Conservation (phyloP, 345 rosid species). For the Eucalyptus regnans region DNA sequence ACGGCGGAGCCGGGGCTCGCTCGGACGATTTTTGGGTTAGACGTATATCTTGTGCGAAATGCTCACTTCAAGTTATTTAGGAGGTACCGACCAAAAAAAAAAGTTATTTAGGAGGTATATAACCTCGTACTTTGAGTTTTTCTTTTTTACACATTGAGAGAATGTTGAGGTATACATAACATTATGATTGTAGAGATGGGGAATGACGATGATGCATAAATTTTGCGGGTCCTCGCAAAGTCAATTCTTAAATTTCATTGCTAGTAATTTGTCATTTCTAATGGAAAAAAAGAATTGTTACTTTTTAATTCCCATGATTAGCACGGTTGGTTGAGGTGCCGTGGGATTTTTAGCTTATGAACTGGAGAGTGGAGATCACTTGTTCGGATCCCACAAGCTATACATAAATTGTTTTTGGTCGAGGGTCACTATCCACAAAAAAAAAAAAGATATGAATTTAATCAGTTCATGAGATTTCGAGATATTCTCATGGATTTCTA, state of each 20-base stretch:
- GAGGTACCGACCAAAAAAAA: too few relatives aligned
- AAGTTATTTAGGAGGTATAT: background rate
- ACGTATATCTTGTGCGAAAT: background rate
- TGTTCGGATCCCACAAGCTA: background rate
- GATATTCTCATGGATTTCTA: too few relatives aligned
- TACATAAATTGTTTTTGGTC: too few relatives aligned
- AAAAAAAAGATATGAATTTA: too few relatives aligned
- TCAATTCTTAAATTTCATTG: background rate
- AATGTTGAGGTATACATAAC: too few relatives aligned
- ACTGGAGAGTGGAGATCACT: too few relatives aligned
- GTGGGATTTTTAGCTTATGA: background rate
- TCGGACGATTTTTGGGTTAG: background rate
- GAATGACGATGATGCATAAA: background rate
- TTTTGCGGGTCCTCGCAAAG: background rate
- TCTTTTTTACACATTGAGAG: too few relatives aligned
- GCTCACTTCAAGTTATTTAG: background rate
- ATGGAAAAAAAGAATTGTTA: background rate
- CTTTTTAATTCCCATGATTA: background rate
- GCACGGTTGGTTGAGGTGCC: background rate
- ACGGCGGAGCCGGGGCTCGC: constrained; percentile 25
- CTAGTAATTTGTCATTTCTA: background rate
- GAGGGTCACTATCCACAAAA: background rate
- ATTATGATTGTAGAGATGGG: background rate
- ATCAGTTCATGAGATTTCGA: too few relatives aligned
- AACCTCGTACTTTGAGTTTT: too few relatives aligned